These are phyloP conservation scores for Leccinum truebloodii DNA, from an alignment of 768 basidiomycete genomes.

Conservation along the genomic window DNA sequence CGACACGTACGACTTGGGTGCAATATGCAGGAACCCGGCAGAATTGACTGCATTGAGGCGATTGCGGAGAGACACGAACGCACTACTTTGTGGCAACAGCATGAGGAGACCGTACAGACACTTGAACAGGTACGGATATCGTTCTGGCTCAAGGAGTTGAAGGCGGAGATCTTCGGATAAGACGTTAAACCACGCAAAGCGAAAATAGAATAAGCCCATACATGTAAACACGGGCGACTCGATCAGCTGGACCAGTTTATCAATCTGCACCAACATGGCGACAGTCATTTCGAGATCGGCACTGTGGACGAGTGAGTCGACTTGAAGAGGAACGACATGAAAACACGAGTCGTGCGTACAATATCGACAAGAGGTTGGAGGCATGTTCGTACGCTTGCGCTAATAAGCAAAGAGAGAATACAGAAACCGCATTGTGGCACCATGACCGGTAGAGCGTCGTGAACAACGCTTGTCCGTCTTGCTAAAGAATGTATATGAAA, in stretches of 20 bases:
- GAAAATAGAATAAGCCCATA: conserved; percentile 37
- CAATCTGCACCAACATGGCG: conserved; percentile 90
- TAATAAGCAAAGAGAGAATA: conserved; percentile 92
- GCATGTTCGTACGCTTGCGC: conserved; percentile 99
- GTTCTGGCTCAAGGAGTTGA: conserved; percentile 94
- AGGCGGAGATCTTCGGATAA: conserved; percentile 68
- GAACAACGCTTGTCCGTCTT: conserved; percentile 97
- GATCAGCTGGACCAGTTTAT: conserved; percentile 96
- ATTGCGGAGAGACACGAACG: conserved; percentile 92
- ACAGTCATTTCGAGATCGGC: conserved; percentile 98
- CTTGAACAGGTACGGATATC: conserved; percentile 95
- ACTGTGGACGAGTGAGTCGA: conserved; percentile 41
- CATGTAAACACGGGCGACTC: conserved; percentile 99
- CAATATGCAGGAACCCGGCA: conserved; percentile 88
- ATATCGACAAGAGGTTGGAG: conserved; percentile 92
- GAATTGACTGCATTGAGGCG: conserved; percentile 94
- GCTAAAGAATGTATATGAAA: conserved; percentile 38
- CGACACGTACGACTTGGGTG: conserved; percentile 73
- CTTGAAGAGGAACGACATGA: not conserved
- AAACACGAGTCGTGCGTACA: conserved; percentile 51
- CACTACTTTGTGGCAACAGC: conserved; percentile 95
- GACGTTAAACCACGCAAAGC: not conserved
- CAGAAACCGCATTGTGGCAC: conserved; percentile 98
- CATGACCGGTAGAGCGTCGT: conserved; percentile 94
- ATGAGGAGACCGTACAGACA: conserved; percentile 96